phyloP scores from a whole-genome alignment of 1,284 basidiomycete genomes.

The Tremellales sp. region DNA sequence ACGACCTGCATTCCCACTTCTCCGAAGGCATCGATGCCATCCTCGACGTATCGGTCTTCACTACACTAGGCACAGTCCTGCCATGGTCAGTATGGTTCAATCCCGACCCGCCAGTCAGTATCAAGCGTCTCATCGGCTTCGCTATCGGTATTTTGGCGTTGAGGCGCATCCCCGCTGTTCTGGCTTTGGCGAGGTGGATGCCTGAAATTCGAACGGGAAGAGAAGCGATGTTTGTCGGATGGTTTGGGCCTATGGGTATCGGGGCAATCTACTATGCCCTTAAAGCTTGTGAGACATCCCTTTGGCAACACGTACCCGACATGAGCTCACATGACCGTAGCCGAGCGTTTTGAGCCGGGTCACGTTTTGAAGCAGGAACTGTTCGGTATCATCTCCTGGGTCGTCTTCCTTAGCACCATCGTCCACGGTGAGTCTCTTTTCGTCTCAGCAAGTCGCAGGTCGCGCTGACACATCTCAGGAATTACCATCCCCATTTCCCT shows the following conservation, averaged over 20 bases:
- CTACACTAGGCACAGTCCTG: slow-evolving; percentile 22
- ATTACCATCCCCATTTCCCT: slow-evolving; percentile 22
- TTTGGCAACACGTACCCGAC: neutral
- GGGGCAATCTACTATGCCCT: slow-evolving; percentile 25
- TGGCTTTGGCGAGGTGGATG: slow-evolving; percentile 11
- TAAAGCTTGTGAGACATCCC: slow-evolving; percentile 13
- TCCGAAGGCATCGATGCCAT: slow-evolving; percentile 25
- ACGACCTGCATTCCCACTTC: slow-evolving; percentile 25
- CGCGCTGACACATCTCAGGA: slow-evolving; percentile 1
- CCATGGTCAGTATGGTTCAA: slow-evolving; percentile 21
- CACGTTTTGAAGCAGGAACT: slow-evolving; percentile 17
- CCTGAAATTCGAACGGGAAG: slow-evolving; percentile 18
- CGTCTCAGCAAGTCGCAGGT: neutral
- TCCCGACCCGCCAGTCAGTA: slow-evolving; percentile 4
- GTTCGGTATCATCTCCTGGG: slow-evolving; percentile 20
- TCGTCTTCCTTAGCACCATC: slow-evolving; percentile 24
- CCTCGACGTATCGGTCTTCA: slow-evolving; percentile 24
- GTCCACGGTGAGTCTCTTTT: slow-evolving; percentile 13
- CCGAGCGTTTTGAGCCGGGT: slow-evolving; percentile 8
- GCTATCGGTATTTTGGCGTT: slow-evolving; percentile 12
- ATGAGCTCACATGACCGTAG: slow-evolving; percentile 3
- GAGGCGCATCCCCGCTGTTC: slow-evolving; percentile 15
- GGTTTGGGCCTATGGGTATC: slow-evolving; percentile 28
- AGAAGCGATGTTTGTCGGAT: slow-evolving; percentile 22
- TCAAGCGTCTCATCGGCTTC: slow-evolving; percentile 13